These are phyloP conservation scores for Neoboletus subvelutipes DNA, from an alignment of 768 basidiomycete genomes.

Conservation along the genomic window DNA sequence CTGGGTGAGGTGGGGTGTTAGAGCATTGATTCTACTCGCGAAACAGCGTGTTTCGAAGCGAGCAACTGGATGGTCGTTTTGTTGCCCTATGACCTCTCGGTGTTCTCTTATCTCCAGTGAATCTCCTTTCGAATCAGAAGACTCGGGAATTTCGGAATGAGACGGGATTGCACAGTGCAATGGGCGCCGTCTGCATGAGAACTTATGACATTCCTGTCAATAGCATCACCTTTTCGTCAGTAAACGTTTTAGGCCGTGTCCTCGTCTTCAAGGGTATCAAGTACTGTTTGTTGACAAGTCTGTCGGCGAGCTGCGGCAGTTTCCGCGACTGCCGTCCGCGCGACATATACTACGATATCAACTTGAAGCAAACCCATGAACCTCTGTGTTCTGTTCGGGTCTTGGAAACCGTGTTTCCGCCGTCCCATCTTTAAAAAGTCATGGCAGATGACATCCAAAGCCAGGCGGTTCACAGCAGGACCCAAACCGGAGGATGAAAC, in stretches of 20 bases:
- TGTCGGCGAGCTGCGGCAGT: not conserved
- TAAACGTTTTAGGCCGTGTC: not conserved
- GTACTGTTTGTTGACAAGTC: not conserved
- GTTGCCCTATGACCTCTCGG: not conserved
- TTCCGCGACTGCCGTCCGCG: not conserved
- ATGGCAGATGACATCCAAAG: not conserved
- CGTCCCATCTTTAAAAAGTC: not conserved
- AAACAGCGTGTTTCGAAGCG: not conserved
- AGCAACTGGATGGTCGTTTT: not conserved
- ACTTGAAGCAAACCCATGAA: not conserved
- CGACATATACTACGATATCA: not conserved
- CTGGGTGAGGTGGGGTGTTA: not conserved
- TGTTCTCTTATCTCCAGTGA: slow-evolving; percentile 10
- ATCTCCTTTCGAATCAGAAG: slow-evolving; percentile 6
- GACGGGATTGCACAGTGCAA: not conserved
- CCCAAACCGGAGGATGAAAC: not conserved
- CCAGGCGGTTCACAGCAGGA: slow-evolving; percentile 4
- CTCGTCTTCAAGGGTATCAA: not conserved
- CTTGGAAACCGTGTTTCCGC: slow-evolving; percentile 2
- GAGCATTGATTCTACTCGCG: not conserved
- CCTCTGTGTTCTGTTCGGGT: not conserved
- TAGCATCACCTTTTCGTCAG: not conserved
- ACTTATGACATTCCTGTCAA: not conserved
- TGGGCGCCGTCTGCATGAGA: not conserved
- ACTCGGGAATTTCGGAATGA: not conserved